Conservation (phyloP, 306 rosid genomes). For the Styphnolobium japonicum region DNA sequence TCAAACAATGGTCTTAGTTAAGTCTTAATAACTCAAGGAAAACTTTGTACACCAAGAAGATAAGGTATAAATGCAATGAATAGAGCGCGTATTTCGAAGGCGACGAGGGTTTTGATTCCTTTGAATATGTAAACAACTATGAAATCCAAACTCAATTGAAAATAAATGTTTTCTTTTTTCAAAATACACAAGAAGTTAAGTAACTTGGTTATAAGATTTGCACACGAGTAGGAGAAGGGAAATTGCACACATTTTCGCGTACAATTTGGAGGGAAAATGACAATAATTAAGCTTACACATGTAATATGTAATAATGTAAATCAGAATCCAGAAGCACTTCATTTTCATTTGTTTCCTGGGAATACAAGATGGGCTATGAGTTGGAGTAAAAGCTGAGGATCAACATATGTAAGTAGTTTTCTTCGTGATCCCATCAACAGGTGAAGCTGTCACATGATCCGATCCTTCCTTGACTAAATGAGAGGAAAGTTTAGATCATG, state of each 20-base stretch:
- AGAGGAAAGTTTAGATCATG: slow-evolving; percentile 78
- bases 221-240: not conserved
- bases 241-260: not conserved
- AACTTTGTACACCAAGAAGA: not conserved
- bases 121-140: not conserved
- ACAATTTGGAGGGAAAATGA: not conserved
- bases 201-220: not conserved
- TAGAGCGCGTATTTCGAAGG: not conserved
- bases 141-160: not conserved
- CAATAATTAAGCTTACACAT: not conserved
- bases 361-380: not conserved
- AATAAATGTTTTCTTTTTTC: not conserved
- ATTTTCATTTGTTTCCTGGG: not conserved
- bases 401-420: not conserved
- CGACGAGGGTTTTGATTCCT: not conserved
- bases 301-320: not conserved
- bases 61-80: not conserved
- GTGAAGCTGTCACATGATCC: slow-evolving; percentile 84
- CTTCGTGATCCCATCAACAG: slow-evolving; percentile 64
- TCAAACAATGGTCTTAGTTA: not conserved
- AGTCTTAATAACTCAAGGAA: not conserved
- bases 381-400: not conserved
- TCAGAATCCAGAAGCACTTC: not conserved
- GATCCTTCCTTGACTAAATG: slow-evolving; percentile 47
- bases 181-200: not conserved